Percentiles rank a stretch among this genome's conserved stretches.
Evolutionary conservation across 345 rosid species (phyloP).

Genomic region (Atalantia buxifolia): DNA sequence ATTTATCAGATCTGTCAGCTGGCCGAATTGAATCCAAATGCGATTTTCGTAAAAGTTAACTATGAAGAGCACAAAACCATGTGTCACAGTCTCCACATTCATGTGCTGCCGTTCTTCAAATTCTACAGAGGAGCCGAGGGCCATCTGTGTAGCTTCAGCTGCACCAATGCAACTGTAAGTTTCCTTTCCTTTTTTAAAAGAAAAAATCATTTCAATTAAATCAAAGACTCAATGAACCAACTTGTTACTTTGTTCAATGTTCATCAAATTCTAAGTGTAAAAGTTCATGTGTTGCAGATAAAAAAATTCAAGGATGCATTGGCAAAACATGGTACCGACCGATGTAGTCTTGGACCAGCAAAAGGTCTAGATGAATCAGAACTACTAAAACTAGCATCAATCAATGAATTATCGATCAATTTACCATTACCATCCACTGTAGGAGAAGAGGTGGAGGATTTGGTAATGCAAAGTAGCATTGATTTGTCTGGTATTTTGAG

Average conservation of each 20-base stretch:
- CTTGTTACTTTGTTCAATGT: no score
- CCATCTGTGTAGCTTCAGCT: conserved; percentile 71
- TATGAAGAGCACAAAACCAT: conserved; percentile 55
- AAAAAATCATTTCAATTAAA: not conserved
- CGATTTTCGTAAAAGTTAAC: conserved; percentile 65
- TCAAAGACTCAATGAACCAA: not conserved
- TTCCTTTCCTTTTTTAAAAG: no score
- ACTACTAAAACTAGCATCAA: conserved; percentile 26
- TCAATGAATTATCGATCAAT: conserved; percentile 26
- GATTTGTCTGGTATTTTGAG: conserved; percentile 14
- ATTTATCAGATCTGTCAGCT: conserved; percentile 63
- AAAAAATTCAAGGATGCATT: conserved; percentile 67
- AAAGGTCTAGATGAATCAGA: conserved; percentile 54
- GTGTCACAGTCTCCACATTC: conserved; percentile 64
- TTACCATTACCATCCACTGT: not conserved
- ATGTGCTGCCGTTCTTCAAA: conserved; percentile 76
- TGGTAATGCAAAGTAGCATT: conserved; percentile 5
- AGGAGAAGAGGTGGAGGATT: conserved; percentile 15
- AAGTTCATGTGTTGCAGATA: conserved; percentile 36
- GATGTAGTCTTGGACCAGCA: conserved; percentile 43
- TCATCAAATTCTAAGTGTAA: not conserved
- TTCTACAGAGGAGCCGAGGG: conserved; percentile 77
- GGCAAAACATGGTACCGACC: conserved; percentile 42
- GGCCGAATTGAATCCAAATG: conserved; percentile 64
- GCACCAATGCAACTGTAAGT: conserved; percentile 61